Evolutionary conservation across 768 basidiomycete species (phyloP).

Genomic region (Mycena galopus): DNA sequence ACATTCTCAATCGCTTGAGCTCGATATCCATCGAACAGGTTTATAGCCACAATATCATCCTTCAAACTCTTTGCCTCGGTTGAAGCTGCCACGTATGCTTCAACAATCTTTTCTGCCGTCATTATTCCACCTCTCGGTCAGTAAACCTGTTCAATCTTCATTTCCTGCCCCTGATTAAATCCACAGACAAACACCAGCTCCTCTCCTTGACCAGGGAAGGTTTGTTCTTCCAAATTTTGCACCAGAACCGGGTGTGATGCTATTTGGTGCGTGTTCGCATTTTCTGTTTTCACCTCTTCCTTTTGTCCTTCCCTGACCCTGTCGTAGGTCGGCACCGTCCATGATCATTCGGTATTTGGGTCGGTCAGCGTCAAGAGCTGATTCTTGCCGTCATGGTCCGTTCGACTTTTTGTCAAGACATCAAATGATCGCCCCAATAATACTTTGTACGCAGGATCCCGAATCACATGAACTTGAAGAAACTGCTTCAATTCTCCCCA

Average conservation of each 20-base stretch:
- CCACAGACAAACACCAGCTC: constrained; percentile 25
- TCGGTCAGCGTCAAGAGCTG: constrained; percentile 41
- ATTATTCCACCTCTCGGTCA: constrained; percentile 26
- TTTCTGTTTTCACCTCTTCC: not conserved
- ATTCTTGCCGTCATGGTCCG: constrained; percentile 33
- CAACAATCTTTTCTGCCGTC: constrained; percentile 6
- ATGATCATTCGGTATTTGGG: constrained; percentile 37
- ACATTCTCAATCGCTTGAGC: not conserved
- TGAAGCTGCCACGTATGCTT: constrained; percentile 16
- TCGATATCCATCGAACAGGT: not conserved
- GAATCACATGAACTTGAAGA: no score
- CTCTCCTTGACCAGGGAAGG: constrained; percentile 14
- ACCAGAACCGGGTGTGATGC: constrained; percentile 1
- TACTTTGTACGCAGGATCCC: no score
- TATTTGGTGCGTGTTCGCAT: constrained; percentile 4
- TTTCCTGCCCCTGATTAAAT: constrained; percentile 12
- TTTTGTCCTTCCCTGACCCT: not conserved
- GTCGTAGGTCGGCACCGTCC: constrained; percentile 17
- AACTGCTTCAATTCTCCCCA: no score
- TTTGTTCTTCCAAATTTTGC: constrained; percentile 14
- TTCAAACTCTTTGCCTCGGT: not conserved
- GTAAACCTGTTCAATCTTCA: constrained; percentile 15
- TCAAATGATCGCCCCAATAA: constrained; percentile 47
- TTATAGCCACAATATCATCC: not conserved
- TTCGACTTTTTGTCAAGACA: constrained; percentile 38